Evolutionary conservation across 129 eudicot genomes (phyloP), one percentile per base, ranked within the genome.

Genomic region (Silybum marianum): DNA sequence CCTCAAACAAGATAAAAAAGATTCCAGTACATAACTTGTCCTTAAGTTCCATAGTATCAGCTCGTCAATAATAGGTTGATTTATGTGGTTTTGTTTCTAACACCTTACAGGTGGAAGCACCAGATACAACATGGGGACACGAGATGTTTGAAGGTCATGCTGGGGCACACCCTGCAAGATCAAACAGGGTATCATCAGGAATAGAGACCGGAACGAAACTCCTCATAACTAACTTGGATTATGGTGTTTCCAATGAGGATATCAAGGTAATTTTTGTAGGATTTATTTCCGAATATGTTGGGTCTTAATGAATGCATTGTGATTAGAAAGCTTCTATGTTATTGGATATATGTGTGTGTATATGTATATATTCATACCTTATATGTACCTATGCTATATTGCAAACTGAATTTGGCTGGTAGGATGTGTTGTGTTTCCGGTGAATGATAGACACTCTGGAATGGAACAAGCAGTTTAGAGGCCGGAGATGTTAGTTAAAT

Each of bases 161-260:
- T 13, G 78, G 74, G 24, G 80, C 80, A 40, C 66, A 84, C 67
- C 71, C 85, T 66, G 85, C 70, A 30, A 78, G 76, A 68, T 76
- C 86, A 73, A 76, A 69, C 60, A 81, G 86, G 74, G 46, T 69
- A 9, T 62, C 80, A 9, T 66, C 84, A 0, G 86, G 86, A 30
- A 84, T 89, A 14, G 85, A 89, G 77, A 89, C 88, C 4, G 92
- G 88, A 69, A 89, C 86, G 13, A 86, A 89, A 58, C 88, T 89
- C 71, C 76, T 84, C 13, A 80, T 89, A 40, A 72, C 82, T 75
- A 89, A 89, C 80, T 79, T 89, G 87, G 90, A 86, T 67, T 89
- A 81, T 54, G 92, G 83, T 36, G 88, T 89, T 79, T 86, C 92
- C 36, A 76, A 79, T 19, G 88, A 86, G 24, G 90, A 89, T 75